Evolutionary conservation across 257 asterid species (phyloP), one percentile per base, ranked within the genome.

Genomic region (Echites panduratus): DNA sequence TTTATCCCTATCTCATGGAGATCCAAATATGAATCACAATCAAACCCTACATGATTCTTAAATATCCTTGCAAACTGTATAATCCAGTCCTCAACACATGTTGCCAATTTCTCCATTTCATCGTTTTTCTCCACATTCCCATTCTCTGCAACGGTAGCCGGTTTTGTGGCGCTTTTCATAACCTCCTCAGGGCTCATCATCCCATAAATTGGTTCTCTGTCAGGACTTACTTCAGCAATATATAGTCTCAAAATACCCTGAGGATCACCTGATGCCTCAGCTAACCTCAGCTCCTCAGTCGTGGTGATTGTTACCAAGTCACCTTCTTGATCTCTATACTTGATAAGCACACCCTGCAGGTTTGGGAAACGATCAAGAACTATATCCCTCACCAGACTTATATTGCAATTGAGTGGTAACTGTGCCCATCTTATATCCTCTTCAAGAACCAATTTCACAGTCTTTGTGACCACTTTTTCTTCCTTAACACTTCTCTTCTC

Each of bases 391-490:
- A 87, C 93, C 66, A 84, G 78, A 68, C 88, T 85, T 71, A 86
- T 80, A 69, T 80, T 86, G 74, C 98, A 90, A 59, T 83, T 86
- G 17, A 82, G 83, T 0, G 97, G 98, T 66, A 90, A 68, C 73
- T 87, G 93, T 5, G 97, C 95, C 91, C 89, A 87, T 82, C 98
- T 84, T 74, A 93, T 90, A 82, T 93, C 98, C 80, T 93, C 97
- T 16, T 82, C 97, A 11, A 87, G 83, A 58, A 93, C 84, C 84
- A 93, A 73, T 79, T 93, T 93, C 76, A 93, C 96, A 0, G 87
- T 77, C 80, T 78, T 93, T 70, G 82, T 83, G 43, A 80, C 79
- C 20, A 84, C 85, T 70, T 85, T 93, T 66, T 87, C 90, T 82
- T 90, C 98, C 81, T 75, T 80, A 43, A 93, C 88, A 63, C 89